A percentile compares a stretch with the other conserved stretches of the same genome.
phyloP scores from a whole-genome alignment of 1,284 basidiomycete species.

The Malassezia cuniculi region DNA sequence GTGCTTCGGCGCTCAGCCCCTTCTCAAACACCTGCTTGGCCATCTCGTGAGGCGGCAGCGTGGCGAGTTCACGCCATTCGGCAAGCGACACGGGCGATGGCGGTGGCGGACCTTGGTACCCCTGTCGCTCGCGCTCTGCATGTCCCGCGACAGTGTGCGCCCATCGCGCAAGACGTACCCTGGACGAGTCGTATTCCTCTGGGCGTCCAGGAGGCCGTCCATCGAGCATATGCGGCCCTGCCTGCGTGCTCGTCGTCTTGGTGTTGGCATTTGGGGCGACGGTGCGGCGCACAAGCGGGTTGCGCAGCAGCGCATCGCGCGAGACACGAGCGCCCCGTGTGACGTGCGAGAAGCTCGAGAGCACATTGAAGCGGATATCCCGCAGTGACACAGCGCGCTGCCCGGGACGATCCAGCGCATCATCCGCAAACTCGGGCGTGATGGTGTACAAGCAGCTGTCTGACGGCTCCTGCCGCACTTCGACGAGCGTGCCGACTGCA shows the following conservation, averaged over 20 bases:
- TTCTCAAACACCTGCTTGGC: background rate
- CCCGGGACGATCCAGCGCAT: slow-evolving; percentile 28
- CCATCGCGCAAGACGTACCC: slow-evolving; percentile 93
- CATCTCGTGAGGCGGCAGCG: background rate
- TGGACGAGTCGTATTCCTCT: slow-evolving; percentile 78
- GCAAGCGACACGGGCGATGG: too few relatives aligned
- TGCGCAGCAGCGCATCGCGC: slow-evolving; percentile 25
- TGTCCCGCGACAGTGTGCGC: slow-evolving; percentile 66
- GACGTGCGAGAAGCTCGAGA: slow-evolving; percentile 35
- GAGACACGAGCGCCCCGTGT: slow-evolving; percentile 34
- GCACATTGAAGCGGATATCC: slow-evolving; percentile 36
- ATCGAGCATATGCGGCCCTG: slow-evolving; percentile 26
- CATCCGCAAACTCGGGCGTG: slow-evolving; percentile 44
- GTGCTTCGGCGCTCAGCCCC: background rate
- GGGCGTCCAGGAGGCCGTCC: slow-evolving; percentile 17
- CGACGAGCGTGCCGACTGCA: too few relatives aligned
- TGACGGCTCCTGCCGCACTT: too few relatives aligned
- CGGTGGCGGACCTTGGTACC: too few relatives aligned
- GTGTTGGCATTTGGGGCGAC: slow-evolving; percentile 24
- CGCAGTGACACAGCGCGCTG: slow-evolving; percentile 7
- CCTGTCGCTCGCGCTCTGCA: slow-evolving; percentile 34
- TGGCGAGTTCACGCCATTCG: background rate
- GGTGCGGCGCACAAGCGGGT: slow-evolving; percentile 27
- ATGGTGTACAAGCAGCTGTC: too few relatives aligned
- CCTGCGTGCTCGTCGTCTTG: slow-evolving; percentile 31